phyloP scores from a whole-genome alignment of 148 eudicot genomes.

The Bassia scoparia region DNA sequence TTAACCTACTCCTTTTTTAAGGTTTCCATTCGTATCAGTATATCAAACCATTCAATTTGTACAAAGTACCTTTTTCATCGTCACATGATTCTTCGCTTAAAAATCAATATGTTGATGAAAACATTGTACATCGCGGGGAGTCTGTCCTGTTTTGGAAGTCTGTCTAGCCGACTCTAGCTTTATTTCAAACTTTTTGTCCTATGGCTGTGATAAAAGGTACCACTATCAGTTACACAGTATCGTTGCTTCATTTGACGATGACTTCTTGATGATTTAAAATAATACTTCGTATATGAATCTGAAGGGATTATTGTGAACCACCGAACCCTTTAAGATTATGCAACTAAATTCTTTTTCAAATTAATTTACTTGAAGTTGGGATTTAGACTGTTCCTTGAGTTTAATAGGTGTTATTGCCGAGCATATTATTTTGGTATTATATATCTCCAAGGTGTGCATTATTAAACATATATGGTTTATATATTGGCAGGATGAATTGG shows the following conservation, averaged over 20 bases:
- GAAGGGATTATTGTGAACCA: not conserved
- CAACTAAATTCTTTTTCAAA: not conserved
- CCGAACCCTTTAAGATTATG: not conserved
- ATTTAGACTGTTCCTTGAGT: not conserved
- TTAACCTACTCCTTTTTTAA: no score
- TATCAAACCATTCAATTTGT: not conserved
- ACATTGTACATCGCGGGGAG: not conserved
- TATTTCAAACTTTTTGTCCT: no score
- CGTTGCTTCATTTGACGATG: not conserved
- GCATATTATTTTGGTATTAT: not conserved
- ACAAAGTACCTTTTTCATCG: not conserved
- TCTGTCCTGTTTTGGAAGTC: not conserved
- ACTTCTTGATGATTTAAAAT: not conserved
- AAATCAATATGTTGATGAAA: not conserved
- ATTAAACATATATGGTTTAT: not conserved
- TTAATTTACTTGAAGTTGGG: not conserved
- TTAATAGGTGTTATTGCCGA: not conserved
- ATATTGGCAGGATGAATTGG: constrained; percentile 77
- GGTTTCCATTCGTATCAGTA: not conserved
- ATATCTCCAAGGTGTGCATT: not conserved
- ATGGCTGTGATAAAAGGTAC: no score
- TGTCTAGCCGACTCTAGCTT: not conserved
- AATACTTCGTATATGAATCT: not conserved
- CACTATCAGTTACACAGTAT: not conserved
- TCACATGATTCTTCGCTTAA: not conserved